Evolutionary conservation across 2,329 filamentous ascomycete genomes (phyloP).

Genomic region (Aspergillus novoparasiticus): DNA sequence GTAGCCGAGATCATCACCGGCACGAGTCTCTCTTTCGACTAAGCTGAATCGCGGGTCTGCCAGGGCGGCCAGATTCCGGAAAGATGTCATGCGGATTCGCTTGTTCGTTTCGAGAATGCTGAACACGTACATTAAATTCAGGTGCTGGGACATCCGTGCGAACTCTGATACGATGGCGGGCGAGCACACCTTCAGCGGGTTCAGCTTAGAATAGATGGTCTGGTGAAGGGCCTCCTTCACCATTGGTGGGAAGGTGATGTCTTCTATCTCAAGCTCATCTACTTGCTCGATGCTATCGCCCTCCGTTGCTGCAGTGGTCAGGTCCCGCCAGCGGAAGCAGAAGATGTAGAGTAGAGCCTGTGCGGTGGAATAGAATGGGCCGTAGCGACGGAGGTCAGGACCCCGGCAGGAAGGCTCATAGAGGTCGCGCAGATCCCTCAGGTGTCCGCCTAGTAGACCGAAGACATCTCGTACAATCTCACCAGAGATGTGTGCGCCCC

Average conservation of each 20-base stretch:
- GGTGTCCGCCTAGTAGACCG: constrained; percentile 72
- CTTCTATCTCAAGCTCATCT: constrained; percentile 62
- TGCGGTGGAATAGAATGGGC: constrained; percentile 82
- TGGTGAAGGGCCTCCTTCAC: constrained; percentile 73
- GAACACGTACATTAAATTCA: constrained; percentile 87
- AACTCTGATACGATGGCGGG: constrained; percentile 90
- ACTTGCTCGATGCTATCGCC: constrained; percentile 57
- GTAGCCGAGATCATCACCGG: constrained; percentile 72
- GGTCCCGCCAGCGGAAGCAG: constrained; percentile 95
- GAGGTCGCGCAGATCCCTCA: constrained; percentile 72
- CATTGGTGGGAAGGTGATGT: constrained; percentile 75
- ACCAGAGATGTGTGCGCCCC: constrained; percentile 78
- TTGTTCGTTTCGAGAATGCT: constrained; percentile 90
- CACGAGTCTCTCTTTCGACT: constrained; percentile 57
- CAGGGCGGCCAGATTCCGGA: constrained; percentile 47
- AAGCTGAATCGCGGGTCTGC: constrained; percentile 43
- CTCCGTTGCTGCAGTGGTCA: constrained; percentile 63
- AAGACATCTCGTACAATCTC: constrained; percentile 82
- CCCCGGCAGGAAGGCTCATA: constrained; percentile 77
- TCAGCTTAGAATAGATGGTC: constrained; percentile 85
- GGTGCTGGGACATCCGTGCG: constrained; percentile 80
- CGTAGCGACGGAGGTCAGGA: constrained; percentile 81
- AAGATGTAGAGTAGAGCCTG: constrained; percentile 93
- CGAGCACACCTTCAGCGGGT: constrained; percentile 93
- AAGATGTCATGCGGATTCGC: constrained; percentile 76